Conservation (phyloP, 2,329 filamentous ascomycete genomes). For the Huntiella omanensis region DNA sequence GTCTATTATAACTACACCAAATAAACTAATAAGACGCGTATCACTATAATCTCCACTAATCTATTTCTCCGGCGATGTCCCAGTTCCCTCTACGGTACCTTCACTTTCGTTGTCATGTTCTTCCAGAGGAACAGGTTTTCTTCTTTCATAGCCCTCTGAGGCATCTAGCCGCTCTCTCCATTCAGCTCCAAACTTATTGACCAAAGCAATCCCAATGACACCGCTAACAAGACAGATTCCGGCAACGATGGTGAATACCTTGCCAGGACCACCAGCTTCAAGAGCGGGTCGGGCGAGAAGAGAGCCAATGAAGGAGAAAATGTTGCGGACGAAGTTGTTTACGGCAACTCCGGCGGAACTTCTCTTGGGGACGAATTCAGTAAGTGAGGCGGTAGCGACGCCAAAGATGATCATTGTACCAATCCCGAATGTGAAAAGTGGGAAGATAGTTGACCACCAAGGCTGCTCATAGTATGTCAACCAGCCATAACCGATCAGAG, state of each 20-base stretch:
- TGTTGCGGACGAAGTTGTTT: conserved; percentile 67
- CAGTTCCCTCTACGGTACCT: background rate
- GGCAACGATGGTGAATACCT: conserved; percentile 46
- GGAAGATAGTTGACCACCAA: conserved; percentile 43
- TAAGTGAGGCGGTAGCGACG: conserved; percentile 62
- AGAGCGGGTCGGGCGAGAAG: conserved; percentile 55
- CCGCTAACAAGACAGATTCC: conserved; percentile 38
- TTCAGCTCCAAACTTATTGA: conserved; percentile 38
- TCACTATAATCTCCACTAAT: no score
- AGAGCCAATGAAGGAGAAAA: conserved; percentile 53
- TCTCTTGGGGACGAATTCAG: conserved; percentile 59
- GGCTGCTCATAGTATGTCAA: conserved; percentile 43
- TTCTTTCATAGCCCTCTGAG: conserved; percentile 13
- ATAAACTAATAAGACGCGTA: background rate
- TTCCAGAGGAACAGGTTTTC: conserved; percentile 3
- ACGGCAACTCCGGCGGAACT: conserved; percentile 57
- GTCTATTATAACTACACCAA: background rate
- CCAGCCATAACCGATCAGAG: conserved; percentile 65
- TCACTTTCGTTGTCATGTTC: background rate
- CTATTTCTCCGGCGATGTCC: no score
- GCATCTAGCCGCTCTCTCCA: conserved; percentile 49
- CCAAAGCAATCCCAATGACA: conserved; percentile 36
- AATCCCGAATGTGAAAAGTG: conserved; percentile 56
- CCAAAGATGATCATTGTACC: conserved; percentile 69
- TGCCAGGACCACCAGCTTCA: conserved; percentile 51